These are phyloP conservation scores for Mycocalia duriaeana DNA, from an alignment of 1,284 basidiomycete species.

Conservation along the genomic window DNA sequence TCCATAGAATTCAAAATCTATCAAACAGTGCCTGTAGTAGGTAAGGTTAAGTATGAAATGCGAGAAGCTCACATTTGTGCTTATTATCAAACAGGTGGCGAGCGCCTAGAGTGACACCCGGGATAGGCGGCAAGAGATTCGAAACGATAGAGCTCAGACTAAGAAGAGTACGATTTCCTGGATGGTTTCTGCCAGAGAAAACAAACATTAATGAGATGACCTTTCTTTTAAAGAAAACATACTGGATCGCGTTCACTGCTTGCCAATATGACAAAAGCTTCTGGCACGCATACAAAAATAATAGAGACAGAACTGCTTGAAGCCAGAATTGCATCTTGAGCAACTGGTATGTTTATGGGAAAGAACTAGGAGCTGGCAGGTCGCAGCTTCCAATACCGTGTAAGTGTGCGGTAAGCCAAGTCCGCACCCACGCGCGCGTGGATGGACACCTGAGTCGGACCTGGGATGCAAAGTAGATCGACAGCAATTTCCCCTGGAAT, in stretches of 20 bases:
- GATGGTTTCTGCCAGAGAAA: conserved; percentile 20
- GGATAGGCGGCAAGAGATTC: conserved; percentile 23
- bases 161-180: conserved; percentile 25
- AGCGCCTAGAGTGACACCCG: conserved; percentile 21
- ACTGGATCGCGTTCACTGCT: conserved; percentile 21
- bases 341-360: too few relatives aligned
- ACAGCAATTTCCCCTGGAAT: too few relatives aligned
- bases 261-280: conserved; percentile 16
- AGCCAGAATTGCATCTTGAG: too few relatives aligned
- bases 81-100: conserved; percentile 25
- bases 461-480: too few relatives aligned
- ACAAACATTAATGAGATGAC: background rate
- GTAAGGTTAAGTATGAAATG: background rate
- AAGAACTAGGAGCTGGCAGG: too few relatives aligned
- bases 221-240: conserved; percentile 3
- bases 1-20: conserved; percentile 26
- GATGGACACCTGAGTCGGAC: too few relatives aligned
- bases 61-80: conserved; percentile 20
- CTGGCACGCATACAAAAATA: conserved; percentile 15
- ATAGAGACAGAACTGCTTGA: conserved; percentile 5
- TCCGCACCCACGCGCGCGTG: too few relatives aligned
- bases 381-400: too few relatives aligned
- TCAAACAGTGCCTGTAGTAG: background rate
- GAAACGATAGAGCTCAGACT: conserved; percentile 16
- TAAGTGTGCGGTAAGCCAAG: too few relatives aligned